Evolutionary conservation across 164 flowering plant genomes (phyloP), one percentile per base, ranked within the genome.

Genomic region (Macadamia integrifolia): DNA sequence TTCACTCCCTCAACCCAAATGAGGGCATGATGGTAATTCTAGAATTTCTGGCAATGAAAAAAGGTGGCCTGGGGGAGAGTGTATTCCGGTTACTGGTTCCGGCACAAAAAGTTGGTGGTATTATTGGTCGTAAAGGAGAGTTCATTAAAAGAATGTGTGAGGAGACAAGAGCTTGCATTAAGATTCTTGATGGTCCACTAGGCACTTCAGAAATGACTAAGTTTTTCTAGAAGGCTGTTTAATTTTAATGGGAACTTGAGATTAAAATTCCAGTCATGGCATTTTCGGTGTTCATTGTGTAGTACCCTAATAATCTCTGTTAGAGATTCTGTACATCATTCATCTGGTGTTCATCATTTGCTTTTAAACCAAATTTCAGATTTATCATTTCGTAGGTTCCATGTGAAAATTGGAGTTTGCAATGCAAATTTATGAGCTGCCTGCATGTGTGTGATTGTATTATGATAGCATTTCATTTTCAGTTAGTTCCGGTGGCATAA

Each of bases 31-130:
- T 23, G 23, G 23, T 23, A 23, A 79, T 62, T 14, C 76, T 10
- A 74, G 49, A 2, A 75, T 32, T 68, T 90, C 70, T 61, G 77
- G 69, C 69, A 85, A 61, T 69, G 91, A 84, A 59, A 90, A 87
- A 70, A 85, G 98, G 56, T 94, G 98, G 98, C 97, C 98, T 62
- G 98, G 98, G 58, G 96, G 23, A 94, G 75, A 86, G 81, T 78
- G 92, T 94, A 56, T 90, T 90, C 72, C 76, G 98, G 58, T 81
- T 94, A 83, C 75, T 94, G 84, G 93, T 94, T 73, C 97, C 98
- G 74, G 86, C 83, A 0, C 96, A 87, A 49, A 94, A 92, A 74
- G 98, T 94, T 74, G 98, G 98, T 10, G 80, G 93, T 74, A 86
- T 94, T 53, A 94, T 94, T 75, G 98, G 98, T 11, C 94, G 97